phyloP scores from a whole-genome alignment of 768 basidiomycete species.

The Leccinum subtestaceum region DNA sequence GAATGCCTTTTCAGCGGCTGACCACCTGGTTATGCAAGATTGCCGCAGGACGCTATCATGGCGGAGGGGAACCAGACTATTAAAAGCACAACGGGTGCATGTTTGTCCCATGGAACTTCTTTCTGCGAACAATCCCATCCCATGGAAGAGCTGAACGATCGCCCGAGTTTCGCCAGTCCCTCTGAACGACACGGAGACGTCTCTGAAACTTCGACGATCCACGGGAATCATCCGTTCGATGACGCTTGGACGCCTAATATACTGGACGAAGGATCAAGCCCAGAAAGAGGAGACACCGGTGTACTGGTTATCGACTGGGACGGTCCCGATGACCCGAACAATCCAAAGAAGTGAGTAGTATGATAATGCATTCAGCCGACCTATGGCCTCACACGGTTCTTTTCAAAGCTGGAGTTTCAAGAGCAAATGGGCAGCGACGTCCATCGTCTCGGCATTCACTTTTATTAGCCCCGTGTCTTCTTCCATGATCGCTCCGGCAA shows the following conservation, averaged over 20 bases:
- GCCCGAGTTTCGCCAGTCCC: background rate
- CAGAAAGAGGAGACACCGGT: background rate
- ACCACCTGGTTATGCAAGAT: background rate
- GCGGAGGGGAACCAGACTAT: background rate
- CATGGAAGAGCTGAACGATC: background rate
- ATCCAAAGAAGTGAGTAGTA: slow-evolving; percentile 55
- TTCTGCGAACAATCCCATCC: background rate
- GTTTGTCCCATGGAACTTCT: background rate
- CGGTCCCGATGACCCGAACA: slow-evolving; percentile 53
- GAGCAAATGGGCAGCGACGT: slow-evolving; percentile 62
- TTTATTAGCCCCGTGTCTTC: slow-evolving; percentile 71
- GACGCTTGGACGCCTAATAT: background rate
- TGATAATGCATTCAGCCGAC: background rate
- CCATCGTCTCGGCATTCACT: slow-evolving; percentile 65
- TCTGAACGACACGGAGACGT: background rate
- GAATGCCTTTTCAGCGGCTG: background rate
- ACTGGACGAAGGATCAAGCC: background rate
- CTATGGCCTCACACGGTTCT: background rate
- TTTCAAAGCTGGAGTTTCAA: slow-evolving; percentile 50
- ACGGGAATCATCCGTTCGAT: background rate
- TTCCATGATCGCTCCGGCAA: slow-evolving; percentile 71
- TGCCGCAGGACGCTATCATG: background rate
- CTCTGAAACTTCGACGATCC: background rate
- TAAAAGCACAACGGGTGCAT: background rate
- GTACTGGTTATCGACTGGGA: slow-evolving; percentile 57